phyloP scores from a whole-genome alignment of 2,329 filamentous ascomycete species.

The Thelonectria olida region DNA sequence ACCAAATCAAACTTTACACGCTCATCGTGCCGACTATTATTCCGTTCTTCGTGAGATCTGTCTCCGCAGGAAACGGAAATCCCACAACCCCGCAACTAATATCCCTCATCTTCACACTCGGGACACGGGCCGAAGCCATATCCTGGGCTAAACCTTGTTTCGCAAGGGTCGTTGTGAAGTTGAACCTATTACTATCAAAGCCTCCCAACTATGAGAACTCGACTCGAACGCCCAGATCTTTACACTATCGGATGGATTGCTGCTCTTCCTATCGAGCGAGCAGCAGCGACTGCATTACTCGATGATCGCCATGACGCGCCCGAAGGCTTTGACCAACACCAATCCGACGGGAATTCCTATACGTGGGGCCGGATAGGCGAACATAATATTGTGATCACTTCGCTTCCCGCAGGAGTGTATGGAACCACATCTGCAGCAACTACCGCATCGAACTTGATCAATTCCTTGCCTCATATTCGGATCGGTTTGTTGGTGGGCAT shows the following conservation, averaged over 20 bases:
- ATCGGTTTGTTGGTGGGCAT: conserved; percentile 43
- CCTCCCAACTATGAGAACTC: too few relatives aligned
- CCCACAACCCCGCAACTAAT: too few relatives aligned
- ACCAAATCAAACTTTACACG: too few relatives aligned
- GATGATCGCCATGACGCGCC: conserved; percentile 32
- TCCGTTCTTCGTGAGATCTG: too few relatives aligned
- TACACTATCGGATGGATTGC: conserved; percentile 38
- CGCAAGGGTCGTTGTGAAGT: too few relatives aligned
- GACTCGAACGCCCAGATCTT: not conserved
- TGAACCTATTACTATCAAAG: too few relatives aligned
- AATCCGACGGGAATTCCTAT: conserved; percentile 38
- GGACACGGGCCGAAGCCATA: too few relatives aligned
- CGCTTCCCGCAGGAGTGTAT: conserved; percentile 28
- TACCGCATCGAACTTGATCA: conserved; percentile 18
- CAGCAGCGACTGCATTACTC: conserved; percentile 36
- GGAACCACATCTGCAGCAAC: conserved; percentile 25
- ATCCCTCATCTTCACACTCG: too few relatives aligned
- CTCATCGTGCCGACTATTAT: too few relatives aligned
- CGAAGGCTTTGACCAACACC: conserved; percentile 9
- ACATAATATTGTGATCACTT: conserved; percentile 41
- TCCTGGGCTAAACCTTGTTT: too few relatives aligned
- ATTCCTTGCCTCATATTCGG: conserved; percentile 28
- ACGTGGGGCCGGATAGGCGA: conserved; percentile 33
- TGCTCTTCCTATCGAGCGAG: conserved; percentile 33
- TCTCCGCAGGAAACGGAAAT: too few relatives aligned